phyloP scores from a whole-genome alignment of 345 rosid genomes.

The Litchi chinensis region DNA sequence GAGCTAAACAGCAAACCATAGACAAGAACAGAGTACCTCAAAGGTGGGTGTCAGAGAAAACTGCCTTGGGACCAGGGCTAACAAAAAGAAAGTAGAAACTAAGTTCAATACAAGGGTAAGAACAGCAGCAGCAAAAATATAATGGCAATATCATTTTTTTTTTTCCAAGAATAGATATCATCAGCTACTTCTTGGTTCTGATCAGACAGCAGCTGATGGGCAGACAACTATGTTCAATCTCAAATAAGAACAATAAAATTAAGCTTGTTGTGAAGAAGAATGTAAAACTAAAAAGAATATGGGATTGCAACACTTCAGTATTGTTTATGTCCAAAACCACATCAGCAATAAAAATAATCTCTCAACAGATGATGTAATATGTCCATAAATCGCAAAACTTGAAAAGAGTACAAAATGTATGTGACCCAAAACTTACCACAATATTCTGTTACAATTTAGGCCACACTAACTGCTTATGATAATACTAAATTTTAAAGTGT shows the following conservation, averaged over 20 bases:
- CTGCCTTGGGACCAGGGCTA: constrained; percentile 41
- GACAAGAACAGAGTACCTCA: constrained; percentile 37
- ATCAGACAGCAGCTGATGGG: not conserved
- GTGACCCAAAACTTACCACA: not conserved
- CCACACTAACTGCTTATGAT: not conserved
- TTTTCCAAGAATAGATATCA: not conserved
- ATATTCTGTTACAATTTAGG: not conserved
- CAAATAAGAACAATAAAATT: not conserved
- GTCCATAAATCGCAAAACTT: not conserved
- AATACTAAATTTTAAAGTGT: not conserved
- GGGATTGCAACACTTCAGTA: not conserved
- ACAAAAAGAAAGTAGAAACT: constrained; percentile 17
- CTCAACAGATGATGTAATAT: not conserved
- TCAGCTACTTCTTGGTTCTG: not conserved
- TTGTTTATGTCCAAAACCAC: not conserved
- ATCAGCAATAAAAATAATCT: not conserved
- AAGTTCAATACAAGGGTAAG: constrained; percentile 4
- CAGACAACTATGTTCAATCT: not conserved
- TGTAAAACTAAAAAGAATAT: not conserved
- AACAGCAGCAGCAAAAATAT: not conserved
- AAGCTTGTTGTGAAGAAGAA: not conserved
- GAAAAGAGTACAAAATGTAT: not conserved
- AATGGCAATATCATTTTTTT: not conserved
- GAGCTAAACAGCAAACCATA: constrained; percentile 3
- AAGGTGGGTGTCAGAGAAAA: constrained; percentile 34